Evolutionary conservation across 1,284 basidiomycete species (phyloP).

Genomic region (Heterobasidion parviporum): DNA sequence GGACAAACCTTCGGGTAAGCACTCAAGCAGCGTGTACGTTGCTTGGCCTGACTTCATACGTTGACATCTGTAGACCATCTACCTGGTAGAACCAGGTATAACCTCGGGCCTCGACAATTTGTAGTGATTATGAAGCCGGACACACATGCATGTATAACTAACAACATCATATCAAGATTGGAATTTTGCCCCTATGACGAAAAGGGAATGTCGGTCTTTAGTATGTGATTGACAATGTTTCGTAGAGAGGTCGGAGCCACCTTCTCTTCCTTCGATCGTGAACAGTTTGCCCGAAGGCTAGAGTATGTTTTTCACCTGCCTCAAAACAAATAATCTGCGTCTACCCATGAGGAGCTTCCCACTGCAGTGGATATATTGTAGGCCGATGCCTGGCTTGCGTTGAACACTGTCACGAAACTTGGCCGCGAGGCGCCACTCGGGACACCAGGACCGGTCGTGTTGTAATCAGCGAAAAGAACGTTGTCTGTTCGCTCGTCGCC

Average conservation of each 20-base stretch:
- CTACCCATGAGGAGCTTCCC: constrained; percentile 41
- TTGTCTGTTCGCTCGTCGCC: constrained; percentile 31
- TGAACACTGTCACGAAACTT: constrained; percentile 31
- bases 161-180: too few species aligned
- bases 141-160: too few species aligned
- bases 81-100: not conserved
- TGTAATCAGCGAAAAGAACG: constrained; percentile 39
- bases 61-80: not conserved
- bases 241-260: too few species aligned
- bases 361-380: constrained; percentile 36
- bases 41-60: not conserved
- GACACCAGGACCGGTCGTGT: constrained; percentile 33
- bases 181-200: too few species aligned
- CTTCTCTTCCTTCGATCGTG: too few species aligned
- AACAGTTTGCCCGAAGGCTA: not conserved
- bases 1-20: constrained; percentile 1
- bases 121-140: too few species aligned
- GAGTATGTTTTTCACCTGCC: not conserved
- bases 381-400: constrained; percentile 22
- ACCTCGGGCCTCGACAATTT: too few species aligned
- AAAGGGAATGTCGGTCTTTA: too few species aligned
- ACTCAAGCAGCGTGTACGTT: not conserved
- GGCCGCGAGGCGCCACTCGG: constrained; percentile 23
- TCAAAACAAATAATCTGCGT: constrained; percentile 29
- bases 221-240: too few species aligned